These are phyloP conservation scores for Mucor saturninus DNA, from an alignment of 371 early-diverging fungal species.

Conservation along the genomic window DNA sequence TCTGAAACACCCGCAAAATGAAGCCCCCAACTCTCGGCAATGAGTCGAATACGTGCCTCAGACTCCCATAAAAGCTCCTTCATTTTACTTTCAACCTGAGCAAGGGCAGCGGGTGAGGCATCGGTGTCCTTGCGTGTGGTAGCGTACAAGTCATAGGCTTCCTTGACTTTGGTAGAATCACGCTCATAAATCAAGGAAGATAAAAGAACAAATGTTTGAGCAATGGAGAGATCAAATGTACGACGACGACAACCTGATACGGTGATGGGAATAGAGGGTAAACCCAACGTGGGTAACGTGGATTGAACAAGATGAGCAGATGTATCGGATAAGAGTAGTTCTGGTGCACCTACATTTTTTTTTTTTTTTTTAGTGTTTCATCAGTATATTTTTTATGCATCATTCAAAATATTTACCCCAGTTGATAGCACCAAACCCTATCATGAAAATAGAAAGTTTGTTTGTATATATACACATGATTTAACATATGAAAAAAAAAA, in stretches of 20 bases:
- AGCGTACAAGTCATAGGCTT: constrained; percentile 28
- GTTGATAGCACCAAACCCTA: constrained; percentile 38
- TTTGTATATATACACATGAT: not conserved
- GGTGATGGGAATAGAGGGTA: constrained; percentile 8
- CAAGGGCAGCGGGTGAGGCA: not conserved
- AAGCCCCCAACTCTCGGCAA: constrained; percentile 41
- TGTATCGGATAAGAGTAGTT: constrained; percentile 26
- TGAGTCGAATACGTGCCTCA: constrained; percentile 27
- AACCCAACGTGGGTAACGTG: constrained; percentile 29
- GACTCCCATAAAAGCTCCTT: constrained; percentile 27
- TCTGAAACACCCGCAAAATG: constrained; percentile 55
- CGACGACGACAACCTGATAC: constrained; percentile 24
- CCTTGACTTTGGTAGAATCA: constrained; percentile 40
- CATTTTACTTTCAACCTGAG: constrained; percentile 12
- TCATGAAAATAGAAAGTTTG: too few relatives aligned
- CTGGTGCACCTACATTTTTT: constrained; percentile 21
- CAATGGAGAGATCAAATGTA: constrained; percentile 39
- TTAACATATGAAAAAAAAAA: not conserved
- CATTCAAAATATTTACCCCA: constrained; percentile 32
- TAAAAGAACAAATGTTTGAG: constrained; percentile 31
- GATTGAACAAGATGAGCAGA: constrained; percentile 20
- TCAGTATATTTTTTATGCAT: not conserved
- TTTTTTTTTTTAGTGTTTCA: not conserved
- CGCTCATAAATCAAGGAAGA: constrained; percentile 50
- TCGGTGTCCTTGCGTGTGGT: not conserved